phyloP scores from a whole-genome alignment of 106 monocot species.

The Dioscorea dumetorum region DNA sequence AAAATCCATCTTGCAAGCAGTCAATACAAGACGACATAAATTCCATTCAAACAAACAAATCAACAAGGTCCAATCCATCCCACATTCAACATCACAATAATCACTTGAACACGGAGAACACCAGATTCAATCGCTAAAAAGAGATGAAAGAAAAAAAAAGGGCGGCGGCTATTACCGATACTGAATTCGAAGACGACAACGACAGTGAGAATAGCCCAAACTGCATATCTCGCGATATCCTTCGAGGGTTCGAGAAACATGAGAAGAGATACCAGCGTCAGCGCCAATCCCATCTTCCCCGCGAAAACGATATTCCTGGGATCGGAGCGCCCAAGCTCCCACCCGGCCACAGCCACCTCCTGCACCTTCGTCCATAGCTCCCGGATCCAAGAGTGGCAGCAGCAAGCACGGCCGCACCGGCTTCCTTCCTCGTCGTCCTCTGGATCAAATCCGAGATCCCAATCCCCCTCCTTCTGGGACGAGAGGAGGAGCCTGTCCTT shows the following conservation, averaged over 20 bases:
- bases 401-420: slow-evolving; percentile 11
- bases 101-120: neutral
- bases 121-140: neutral
- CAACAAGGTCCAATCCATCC: neutral
- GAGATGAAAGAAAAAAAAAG: neutral
- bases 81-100: too few species aligned
- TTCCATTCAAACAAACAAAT: neutral
- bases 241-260: slow-evolving; percentile 58
- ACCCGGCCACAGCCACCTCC: slow-evolving; percentile 13
- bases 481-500: slow-evolving; percentile 37
- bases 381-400: slow-evolving; percentile 1
- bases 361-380: slow-evolving; percentile 3
- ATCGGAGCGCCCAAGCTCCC: slow-evolving; percentile 66
- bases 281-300: slow-evolving; percentile 80
- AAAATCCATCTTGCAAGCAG: neutral
- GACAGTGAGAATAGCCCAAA: slow-evolving; percentile 96
- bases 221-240: slow-evolving; percentile 41
- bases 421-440: slow-evolving; percentile 8
- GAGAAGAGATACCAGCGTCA: slow-evolving; percentile 57
- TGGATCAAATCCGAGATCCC: neutral
- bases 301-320: slow-evolving; percentile 67
- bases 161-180: slow-evolving; percentile 39
- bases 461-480: slow-evolving; percentile 9
- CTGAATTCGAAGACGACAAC: slow-evolving; percentile 98
- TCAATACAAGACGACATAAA: neutral